Conservation (phyloP, 78 protist genomes). For the Pelomyxa schiedti region DNA sequence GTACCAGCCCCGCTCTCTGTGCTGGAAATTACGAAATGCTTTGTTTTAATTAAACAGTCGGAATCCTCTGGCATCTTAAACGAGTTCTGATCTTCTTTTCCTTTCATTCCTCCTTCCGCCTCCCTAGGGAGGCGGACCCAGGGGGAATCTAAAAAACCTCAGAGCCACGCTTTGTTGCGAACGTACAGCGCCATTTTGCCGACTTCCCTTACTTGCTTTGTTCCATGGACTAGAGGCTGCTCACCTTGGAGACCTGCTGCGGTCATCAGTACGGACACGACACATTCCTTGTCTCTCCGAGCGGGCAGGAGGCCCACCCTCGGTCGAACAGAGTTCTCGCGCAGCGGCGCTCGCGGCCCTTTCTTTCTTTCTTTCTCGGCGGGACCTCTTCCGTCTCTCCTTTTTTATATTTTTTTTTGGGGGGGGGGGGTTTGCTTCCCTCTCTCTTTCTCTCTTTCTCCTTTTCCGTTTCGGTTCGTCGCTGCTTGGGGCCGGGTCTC, state of each 20-base stretch:
- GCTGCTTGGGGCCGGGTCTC: too few species aligned
- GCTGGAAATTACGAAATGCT: conserved; percentile 51
- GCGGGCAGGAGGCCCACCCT: too few species aligned
- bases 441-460: too few species aligned
- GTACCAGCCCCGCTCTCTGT: conserved; percentile 54
- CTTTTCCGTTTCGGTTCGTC: too few species aligned
- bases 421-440: too few species aligned
- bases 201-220: conserved; percentile 89
- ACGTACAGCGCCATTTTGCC: conserved; percentile 86
- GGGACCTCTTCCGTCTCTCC: too few species aligned
- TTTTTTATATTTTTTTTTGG: too few species aligned
- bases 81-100: background rate
- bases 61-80: conserved; percentile 69
- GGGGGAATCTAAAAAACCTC: conserved; percentile 32
- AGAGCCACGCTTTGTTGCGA: conserved; percentile 90
- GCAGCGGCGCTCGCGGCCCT: too few species aligned
- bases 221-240: conserved; percentile 78
- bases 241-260: conserved; percentile 89
- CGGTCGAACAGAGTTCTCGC: too few species aligned
- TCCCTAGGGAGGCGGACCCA: background rate
- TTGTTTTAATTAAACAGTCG: conserved; percentile 80
- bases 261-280: conserved; percentile 71
- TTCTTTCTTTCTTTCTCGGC: too few species aligned
- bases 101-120: conserved; percentile 3
- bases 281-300: too few species aligned